Base-by-base conservation (phyloP, 768 basidiomycete genomes). In the Tulasnella sp. region DNA sequence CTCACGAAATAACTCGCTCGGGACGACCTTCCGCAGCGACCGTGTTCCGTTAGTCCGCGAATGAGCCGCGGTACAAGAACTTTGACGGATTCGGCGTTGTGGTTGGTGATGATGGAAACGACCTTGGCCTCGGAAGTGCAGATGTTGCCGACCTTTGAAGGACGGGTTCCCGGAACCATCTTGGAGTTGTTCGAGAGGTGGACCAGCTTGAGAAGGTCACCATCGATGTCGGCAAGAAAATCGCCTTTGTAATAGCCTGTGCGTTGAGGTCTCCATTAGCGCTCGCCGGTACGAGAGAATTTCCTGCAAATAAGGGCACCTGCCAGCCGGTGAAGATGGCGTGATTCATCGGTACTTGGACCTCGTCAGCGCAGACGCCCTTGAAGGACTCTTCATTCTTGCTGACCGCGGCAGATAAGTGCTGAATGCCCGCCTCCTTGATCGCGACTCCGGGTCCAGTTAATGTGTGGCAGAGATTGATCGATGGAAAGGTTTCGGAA, bases 241-340 rank as follows among this genome's bases (percentile, higher is more conserved):
- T 96, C 0, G 95, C 89, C 80, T 92, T 93, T 90, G 98, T 99
- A 81, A 99, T 98, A 19, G 95, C 91, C 94, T 96, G n/a, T n/a
- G n/a, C n/a, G n/a, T n/a, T n/a, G n/a, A n/a, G n/a, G n/a, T n/a
- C n/a, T n/a, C n/a, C n/a, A n/a, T n/a, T n/a, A n/a, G n/a, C n/a
- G n/a, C n/a, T n/a, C n/a, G n/a, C n/a, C n/a, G n/a, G n/a, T n/a
- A n/a, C n/a, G n/a, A n/a, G n/a, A n/a, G n/a, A 67, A 40, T 9
- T 47, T 34, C 42, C 67, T 75, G 35, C 75, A 35, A 35, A 32
- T 47, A 8, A 67, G 81, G 89, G 74, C 78, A 94, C 94, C 90
- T 96, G 89, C 97, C 97, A 99, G 62, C 96, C 95, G 44, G 95
- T 90, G 67, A 98, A 95, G 77, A 99, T 99, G 34, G 95, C 94